phyloP scores from a whole-genome alignment of 768 basidiomycete species.

The Gloeopeniophorella convolvens region DNA sequence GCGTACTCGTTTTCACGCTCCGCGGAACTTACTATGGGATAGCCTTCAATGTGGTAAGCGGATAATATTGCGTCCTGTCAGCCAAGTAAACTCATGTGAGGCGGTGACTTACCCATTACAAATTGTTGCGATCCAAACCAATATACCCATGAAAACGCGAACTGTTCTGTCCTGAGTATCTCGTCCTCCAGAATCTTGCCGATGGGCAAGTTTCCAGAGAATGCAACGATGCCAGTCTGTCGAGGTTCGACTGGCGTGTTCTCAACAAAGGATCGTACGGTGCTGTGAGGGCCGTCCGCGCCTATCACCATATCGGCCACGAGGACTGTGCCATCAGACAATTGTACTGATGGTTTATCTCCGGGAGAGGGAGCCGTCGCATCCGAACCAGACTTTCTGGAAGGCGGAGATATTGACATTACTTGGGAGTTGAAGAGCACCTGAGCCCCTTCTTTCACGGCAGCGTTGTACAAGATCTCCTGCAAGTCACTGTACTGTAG shows the following conservation, averaged over 20 bases:
- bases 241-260: conserved; percentile 1
- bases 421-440: conserved; percentile 14
- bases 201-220: conserved; percentile 9
- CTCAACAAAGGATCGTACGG: conserved; percentile 10
- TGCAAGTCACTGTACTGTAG: conserved; percentile 15
- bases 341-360: conserved; percentile 8
- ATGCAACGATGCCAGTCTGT: conserved; percentile 6
- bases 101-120: conserved; percentile 9
- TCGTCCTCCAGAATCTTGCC: conserved; percentile 12
- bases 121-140: conserved; percentile 15
- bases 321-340: conserved; percentile 16
- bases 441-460: conserved; percentile 11
- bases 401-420: neutral
- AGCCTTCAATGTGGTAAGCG: conserved; percentile 4
- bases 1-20: too few species aligned
- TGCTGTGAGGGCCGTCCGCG: conserved; percentile 20
- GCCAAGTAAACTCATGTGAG: neutral
- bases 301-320: conserved; percentile 21
- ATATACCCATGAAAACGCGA: conserved; percentile 5
- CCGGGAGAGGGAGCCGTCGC: neutral
- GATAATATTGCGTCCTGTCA: neutral
- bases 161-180: neutral
- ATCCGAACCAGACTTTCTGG: neutral
- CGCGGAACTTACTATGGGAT: conserved; percentile 15
- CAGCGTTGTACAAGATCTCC: conserved; percentile 14